Base-by-base conservation (phyloP, 2,329 filamentous ascomycete species). In the Emergomyces africanus region DNA sequence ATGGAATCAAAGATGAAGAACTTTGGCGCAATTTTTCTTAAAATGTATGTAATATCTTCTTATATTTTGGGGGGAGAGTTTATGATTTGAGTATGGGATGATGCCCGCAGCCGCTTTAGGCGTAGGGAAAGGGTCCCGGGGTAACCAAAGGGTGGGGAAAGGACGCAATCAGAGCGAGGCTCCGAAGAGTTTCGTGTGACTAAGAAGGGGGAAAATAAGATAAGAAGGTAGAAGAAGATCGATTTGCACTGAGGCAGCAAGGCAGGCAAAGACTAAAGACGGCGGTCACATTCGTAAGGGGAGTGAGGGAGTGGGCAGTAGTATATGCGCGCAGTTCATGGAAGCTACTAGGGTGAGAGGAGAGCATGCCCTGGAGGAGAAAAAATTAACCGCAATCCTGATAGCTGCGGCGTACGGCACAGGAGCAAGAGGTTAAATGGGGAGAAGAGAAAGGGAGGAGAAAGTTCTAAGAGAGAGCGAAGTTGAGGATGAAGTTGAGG, bases 401-500 rank as follows among this genome's bases (percentile, higher is more conserved):
- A 41, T 15, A 41, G 37, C 14, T 39, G 37, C 4, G 30, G 30
- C 30, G 30, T 30, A 39, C n/a, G 14, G 14, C 37, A n/a, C 3
- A n/a, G 10, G 10, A 6, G n/a, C 6, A 9, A 10, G 1, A 2
- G 18, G 20, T 5, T 20, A 6, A 30, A 25, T 37, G 33, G n/a
- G 18, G 35, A 18, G 42, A 25, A 30, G 28, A 57, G 42, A 44
- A 54, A 59, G 41, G 20, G 48, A 25, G 42, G 39, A 41, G 12
- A 18, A 12, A 5, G 37, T 41, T 2, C 1, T 56, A 23, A 30
- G 54, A 59, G 58, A 51, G 60, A 55, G 63, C 59, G 62, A 58
- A 62, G 59, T 58, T 62, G 62, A 63, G 62, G 57, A 62, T 64
- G 57, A 61, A 62, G 62, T 39, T 39, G 37, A 15, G 14, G 37